Percentiles rank a stretch among this genome's conserved stretches.
Conservation (phyloP, 768 basidiomycete species). For the Boletus patriciae region DNA sequence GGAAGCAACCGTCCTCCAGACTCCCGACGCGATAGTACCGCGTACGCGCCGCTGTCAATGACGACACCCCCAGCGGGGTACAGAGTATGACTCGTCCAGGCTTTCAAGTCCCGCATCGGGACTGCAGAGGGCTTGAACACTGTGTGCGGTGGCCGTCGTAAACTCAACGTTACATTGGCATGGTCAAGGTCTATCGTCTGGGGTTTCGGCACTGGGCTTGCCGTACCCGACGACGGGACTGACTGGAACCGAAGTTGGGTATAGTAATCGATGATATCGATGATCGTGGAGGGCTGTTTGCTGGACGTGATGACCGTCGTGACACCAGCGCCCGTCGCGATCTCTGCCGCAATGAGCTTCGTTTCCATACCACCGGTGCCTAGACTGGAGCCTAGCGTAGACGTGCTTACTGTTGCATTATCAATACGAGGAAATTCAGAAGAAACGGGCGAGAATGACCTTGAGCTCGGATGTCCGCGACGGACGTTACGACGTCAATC, state of each 20-base stretch:
- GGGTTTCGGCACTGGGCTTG: conserved; percentile 29
- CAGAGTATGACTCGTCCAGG: conserved; percentile 97
- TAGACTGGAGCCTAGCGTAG: conserved; percentile 86
- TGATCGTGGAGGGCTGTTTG: conserved; percentile 70
- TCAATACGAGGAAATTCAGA: not conserved
- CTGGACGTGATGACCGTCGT: conserved; percentile 89
- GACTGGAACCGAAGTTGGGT: conserved; percentile 40
- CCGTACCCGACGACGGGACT: conserved; percentile 34
- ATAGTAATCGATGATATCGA: conserved; percentile 81
- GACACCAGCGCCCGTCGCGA: conserved; percentile 93
- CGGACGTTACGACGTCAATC: conserved; percentile 81
- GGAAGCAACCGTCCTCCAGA: conserved; percentile 92
- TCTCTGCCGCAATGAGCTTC: conserved; percentile 96
- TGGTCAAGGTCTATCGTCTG: conserved; percentile 26
- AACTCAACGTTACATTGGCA: conserved; percentile 21
- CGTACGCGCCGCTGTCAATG: conserved; percentile 87
- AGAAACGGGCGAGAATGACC: conserved; percentile 45
- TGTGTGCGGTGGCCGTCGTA: conserved; percentile 76
- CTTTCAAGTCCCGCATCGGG: conserved; percentile 85
- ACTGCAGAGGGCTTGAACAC: conserved; percentile 72
- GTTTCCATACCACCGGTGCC: conserved; percentile 99
- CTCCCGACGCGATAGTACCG: conserved; percentile 78
- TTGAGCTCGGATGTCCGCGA: conserved; percentile 75
- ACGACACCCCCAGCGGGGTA: conserved; percentile 85
- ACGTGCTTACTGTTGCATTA: conserved; percentile 71